These are phyloP conservation scores for Notholithocarpus densiflorus DNA, from an alignment of 306 rosid genomes.

Conservation along the genomic window DNA sequence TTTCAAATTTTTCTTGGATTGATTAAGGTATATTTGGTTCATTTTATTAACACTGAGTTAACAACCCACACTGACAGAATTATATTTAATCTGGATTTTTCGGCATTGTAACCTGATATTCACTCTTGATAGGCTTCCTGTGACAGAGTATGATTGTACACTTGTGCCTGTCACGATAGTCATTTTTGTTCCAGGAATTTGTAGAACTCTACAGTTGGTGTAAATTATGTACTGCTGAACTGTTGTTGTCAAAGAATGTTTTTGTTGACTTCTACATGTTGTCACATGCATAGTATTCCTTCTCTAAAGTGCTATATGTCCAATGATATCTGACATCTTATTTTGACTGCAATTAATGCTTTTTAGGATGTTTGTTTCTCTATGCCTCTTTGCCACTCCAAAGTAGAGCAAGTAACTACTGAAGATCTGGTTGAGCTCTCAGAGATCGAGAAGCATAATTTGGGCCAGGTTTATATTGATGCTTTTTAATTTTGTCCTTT, in stretches of 20 bases:
- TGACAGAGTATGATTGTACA: background rate
- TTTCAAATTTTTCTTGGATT: background rate
- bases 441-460: slow-evolving; percentile 85
- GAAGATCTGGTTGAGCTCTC: slow-evolving; percentile 93
- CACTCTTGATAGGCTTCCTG: background rate
- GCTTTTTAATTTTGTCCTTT: slow-evolving; percentile 1
- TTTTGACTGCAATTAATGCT: slow-evolving; percentile 21
- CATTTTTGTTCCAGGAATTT: background rate
- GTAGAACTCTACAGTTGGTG: background rate
- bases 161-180: background rate
- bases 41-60: background rate
- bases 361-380: slow-evolving; percentile 76
- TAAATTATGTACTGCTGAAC: background rate
- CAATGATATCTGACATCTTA: slow-evolving; percentile 4
- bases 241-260: background rate
- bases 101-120: background rate
- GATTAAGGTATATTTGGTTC: background rate
- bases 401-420: slow-evolving; percentile 68
- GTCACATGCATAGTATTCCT: background rate
- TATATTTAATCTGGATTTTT: background rate
- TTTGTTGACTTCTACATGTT: background rate
- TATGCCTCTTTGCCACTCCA: slow-evolving; percentile 91
- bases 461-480: slow-evolving; percentile 74
- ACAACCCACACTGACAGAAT: background rate
- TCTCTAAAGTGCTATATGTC: background rate